Conservation (phyloP, 2,329 filamentous ascomycete species). For the Emergomyces orientalis region DNA sequence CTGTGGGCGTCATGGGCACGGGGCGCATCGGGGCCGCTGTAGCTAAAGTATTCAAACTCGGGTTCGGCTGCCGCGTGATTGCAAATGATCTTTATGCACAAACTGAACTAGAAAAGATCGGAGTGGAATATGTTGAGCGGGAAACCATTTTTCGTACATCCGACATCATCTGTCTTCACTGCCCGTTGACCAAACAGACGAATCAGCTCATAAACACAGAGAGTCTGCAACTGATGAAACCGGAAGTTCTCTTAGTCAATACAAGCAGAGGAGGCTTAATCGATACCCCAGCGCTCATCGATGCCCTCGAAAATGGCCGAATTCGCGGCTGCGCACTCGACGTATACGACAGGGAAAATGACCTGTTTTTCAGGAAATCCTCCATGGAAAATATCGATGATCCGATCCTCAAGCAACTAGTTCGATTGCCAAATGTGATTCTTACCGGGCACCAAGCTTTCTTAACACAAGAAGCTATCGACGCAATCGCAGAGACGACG, state of each 20-base stretch:
- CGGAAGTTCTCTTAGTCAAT: slow-evolving; percentile 54
- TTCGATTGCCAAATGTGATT: slow-evolving; percentile 60
- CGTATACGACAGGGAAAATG: slow-evolving; percentile 55
- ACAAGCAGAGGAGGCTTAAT: slow-evolving; percentile 59
- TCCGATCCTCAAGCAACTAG: slow-evolving; percentile 55
- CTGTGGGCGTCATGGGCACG: slow-evolving; percentile 56
- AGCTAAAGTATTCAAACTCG: slow-evolving; percentile 49
- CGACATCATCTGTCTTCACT: slow-evolving; percentile 58
- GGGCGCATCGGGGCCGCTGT: slow-evolving; percentile 57
- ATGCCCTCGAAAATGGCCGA: slow-evolving; percentile 50
- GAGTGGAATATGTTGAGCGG: slow-evolving; percentile 45
- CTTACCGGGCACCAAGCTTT: slow-evolving; percentile 61
- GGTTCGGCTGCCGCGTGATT: slow-evolving; percentile 55
- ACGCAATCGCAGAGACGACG: slow-evolving; percentile 54
- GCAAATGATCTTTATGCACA: slow-evolving; percentile 51
- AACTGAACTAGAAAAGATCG: slow-evolving; percentile 41
- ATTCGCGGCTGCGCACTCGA: slow-evolving; percentile 57
- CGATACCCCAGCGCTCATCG: slow-evolving; percentile 51
- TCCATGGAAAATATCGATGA: slow-evolving; percentile 57
- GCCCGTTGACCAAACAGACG: slow-evolving; percentile 53
- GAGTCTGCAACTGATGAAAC: slow-evolving; percentile 49
- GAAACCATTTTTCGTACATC: slow-evolving; percentile 46
- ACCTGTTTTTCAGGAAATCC: slow-evolving; percentile 57
- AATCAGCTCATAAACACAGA: slow-evolving; percentile 51
- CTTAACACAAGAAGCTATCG: slow-evolving; percentile 56